phyloP scores from a whole-genome alignment of 495 filamentous ascomycete genomes.

The Pyrenopolyporus hunteri region DNA sequence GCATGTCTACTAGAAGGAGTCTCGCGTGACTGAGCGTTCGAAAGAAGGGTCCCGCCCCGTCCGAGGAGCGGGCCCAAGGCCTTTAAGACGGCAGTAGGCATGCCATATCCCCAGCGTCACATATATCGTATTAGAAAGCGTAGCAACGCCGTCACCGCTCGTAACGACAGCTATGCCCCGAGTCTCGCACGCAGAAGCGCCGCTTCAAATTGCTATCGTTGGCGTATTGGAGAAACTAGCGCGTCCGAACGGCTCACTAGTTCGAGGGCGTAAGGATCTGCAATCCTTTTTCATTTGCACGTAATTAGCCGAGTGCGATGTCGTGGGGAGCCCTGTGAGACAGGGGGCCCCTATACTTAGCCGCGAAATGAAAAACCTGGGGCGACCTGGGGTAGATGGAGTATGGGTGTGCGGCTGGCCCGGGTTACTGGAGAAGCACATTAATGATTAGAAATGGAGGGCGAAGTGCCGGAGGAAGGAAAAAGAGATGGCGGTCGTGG shows the following conservation, averaged over 20 bases:
- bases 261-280: constrained; percentile 9
- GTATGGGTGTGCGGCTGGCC: constrained; percentile 17
- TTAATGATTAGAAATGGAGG: neutral
- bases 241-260: constrained; percentile 8
- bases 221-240: constrained; percentile 11
- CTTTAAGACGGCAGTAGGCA: constrained; percentile 9
- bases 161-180: constrained; percentile 5
- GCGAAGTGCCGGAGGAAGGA: constrained; percentile 21
- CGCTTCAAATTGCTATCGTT: constrained; percentile 23
- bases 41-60: neutral
- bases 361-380: constrained; percentile 35
- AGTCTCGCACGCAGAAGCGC: constrained; percentile 23
- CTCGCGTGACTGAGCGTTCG: constrained; percentile 14
- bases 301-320: constrained; percentile 29
- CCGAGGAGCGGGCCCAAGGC: neutral
- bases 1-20: constrained; percentile 21
- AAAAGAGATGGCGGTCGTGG: constrained; percentile 4
- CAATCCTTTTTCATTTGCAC: constrained; percentile 22
- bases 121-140: neutral
- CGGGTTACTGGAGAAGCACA: constrained; percentile 22
- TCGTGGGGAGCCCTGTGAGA: constrained; percentile 12
- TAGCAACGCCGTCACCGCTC: neutral
- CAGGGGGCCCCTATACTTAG: constrained; percentile 27
- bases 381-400: constrained; percentile 11
- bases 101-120: neutral